Conservation (phyloP, 1,284 basidiomycete species). For the Tilletia horrida region DNA sequence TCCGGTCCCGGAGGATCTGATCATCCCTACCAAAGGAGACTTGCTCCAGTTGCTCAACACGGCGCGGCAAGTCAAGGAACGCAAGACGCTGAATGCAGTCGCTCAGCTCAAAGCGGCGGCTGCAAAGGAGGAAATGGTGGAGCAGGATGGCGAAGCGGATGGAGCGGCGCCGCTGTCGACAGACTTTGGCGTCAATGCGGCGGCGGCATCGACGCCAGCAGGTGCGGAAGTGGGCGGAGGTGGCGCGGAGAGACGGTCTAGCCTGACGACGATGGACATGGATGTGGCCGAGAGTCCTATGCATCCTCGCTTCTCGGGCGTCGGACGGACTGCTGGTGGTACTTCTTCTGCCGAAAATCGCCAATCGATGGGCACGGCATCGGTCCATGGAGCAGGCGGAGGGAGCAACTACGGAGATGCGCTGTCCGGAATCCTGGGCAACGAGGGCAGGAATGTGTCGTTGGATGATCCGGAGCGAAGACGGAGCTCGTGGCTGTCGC, state of each 20-base stretch:
- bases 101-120: constrained; percentile 13
- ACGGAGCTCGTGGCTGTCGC: constrained; percentile 4
- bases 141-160: neutral
- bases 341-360: no score
- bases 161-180: neutral
- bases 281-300: neutral
- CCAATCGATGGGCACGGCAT: no score
- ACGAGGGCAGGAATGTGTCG: neutral
- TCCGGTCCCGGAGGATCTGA: neutral
- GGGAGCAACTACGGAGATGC: neutral
- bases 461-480: neutral
- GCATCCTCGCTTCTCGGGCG: no score
- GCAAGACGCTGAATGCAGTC: constrained; percentile 6
- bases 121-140: neutral
- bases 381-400: neutral
- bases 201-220: neutral
- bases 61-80: constrained; percentile 5
- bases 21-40: constrained; percentile 5
- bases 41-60: neutral
- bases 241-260: neutral
- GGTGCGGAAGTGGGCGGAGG: neutral
- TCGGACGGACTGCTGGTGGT: no score
- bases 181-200: no score
- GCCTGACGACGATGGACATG: neutral
- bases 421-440: neutral